Conservation (phyloP, 2,329 filamentous ascomycete genomes). For the Scopulariopsis brevicaulis region DNA sequence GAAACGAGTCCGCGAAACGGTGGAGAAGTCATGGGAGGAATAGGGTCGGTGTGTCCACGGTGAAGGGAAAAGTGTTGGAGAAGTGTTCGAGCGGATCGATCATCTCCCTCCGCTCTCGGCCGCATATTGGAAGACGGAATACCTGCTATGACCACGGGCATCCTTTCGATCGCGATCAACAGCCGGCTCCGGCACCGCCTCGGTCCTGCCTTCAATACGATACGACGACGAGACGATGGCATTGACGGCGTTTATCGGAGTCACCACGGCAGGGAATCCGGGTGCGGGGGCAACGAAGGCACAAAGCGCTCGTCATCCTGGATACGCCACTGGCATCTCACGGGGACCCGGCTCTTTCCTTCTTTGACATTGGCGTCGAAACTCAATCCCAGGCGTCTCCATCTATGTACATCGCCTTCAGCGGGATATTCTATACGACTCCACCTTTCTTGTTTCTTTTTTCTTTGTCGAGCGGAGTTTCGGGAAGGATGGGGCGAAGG, state of each 20-base stretch:
- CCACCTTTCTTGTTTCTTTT: not conserved
- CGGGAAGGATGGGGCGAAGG: not conserved
- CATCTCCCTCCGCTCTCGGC: not conserved
- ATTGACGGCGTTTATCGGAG: not conserved
- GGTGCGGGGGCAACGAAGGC: not conserved
- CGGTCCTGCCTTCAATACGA: not conserved
- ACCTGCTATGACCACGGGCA: not conserved
- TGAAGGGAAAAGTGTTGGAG: not conserved
- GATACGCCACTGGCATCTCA: not conserved
- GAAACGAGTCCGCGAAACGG: slow-evolving; percentile 89
- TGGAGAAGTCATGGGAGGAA: slow-evolving; percentile 99
- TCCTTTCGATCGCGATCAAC: not conserved
- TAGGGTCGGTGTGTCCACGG: slow-evolving; percentile 21
- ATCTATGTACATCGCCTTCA: not conserved
- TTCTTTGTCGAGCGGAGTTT: slow-evolving; percentile 2
- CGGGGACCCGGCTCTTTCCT: not conserved
- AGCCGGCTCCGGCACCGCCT: not conserved
- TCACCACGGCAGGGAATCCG: not conserved
- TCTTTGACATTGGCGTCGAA: not conserved
- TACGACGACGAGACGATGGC: not conserved
- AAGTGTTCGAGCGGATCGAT: not conserved
- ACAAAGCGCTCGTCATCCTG: not conserved
- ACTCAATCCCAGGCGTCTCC: not conserved
- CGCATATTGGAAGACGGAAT: not conserved
- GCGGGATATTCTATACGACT: not conserved